These are phyloP conservation scores for Dryas drummondii DNA, from an alignment of 306 rosid species.

Conservation along the genomic window DNA sequence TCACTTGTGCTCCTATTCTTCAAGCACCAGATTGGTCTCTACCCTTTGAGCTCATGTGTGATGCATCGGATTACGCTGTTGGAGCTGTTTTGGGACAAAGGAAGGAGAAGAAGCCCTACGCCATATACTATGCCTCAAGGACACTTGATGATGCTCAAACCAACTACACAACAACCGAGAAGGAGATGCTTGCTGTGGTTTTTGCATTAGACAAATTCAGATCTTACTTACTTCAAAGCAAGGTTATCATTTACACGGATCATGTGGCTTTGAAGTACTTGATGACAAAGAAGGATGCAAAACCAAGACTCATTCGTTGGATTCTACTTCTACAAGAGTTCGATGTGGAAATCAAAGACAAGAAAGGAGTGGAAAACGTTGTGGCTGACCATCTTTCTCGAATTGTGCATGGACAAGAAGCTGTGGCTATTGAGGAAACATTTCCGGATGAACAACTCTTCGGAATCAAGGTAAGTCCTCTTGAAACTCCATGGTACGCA, in stretches of 20 bases:
- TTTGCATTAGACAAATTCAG: too few species aligned
- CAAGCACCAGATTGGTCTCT: neutral
- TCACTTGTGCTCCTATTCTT: neutral
- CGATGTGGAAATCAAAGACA: neutral
- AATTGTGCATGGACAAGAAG: neutral
- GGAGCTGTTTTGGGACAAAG: neutral
- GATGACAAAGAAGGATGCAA: too few species aligned
- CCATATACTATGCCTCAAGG: neutral
- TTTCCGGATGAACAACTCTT: conserved; percentile 3
- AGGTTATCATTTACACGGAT: too few species aligned
- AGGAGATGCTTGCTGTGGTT: too few species aligned
- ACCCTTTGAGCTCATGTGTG: neutral
- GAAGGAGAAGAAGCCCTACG: neutral
- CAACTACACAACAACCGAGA: too few species aligned
- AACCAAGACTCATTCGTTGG: too few species aligned
- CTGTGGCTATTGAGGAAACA: too few species aligned
- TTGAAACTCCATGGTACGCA: neutral
- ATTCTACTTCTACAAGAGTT: neutral
- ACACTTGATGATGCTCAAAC: too few species aligned
- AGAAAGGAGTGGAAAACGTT: neutral
- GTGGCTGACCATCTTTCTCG: neutral
- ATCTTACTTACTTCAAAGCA: too few species aligned
- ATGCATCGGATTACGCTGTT: neutral
- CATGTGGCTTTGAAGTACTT: too few species aligned
- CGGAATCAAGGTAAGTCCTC: neutral